Conservation (phyloP, 2,329 filamentous ascomycete species). For the Thyridium curvatum region DNA sequence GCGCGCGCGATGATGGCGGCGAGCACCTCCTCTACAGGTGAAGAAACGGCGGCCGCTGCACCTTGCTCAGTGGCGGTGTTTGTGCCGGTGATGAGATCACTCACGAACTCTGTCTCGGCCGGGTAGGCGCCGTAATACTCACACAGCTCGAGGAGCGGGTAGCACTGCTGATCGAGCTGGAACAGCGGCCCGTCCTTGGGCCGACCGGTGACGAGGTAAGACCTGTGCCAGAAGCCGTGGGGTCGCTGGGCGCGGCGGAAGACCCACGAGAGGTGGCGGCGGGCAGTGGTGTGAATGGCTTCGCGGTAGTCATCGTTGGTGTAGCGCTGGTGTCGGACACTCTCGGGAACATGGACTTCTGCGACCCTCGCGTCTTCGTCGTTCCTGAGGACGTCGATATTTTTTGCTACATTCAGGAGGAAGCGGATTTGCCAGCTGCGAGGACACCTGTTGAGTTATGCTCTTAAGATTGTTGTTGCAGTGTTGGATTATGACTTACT, state of each 20-base stretch:
- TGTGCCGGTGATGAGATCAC: not conserved
- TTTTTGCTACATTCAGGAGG: slow-evolving; percentile 2
- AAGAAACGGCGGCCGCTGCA: too few relatives aligned
- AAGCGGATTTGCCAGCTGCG: slow-evolving; percentile 11
- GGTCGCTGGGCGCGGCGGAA: slow-evolving; percentile 8
- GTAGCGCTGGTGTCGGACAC: not conserved
- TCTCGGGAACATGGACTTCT: too few relatives aligned
- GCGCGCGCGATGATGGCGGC: slow-evolving; percentile 2
- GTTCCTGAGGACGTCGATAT: slow-evolving; percentile 1
- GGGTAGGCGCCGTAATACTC: slow-evolving; percentile 7
- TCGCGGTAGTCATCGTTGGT: not conserved
- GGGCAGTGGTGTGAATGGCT: not conserved
- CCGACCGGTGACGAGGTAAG: slow-evolving; percentile 11
- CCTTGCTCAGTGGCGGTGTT: too few relatives aligned
- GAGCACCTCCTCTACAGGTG: slow-evolving; percentile 3
- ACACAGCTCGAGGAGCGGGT: slow-evolving; percentile 14
- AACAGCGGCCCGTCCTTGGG: slow-evolving; percentile 12
- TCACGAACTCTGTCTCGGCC: slow-evolving; percentile 2
- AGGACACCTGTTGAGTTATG: not conserved
- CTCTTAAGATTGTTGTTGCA: too few relatives aligned
- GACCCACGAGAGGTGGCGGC: slow-evolving; percentile 10
- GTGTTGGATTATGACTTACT: slow-evolving; percentile 1
- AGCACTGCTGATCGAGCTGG: slow-evolving; percentile 14
- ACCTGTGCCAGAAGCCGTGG: slow-evolving; percentile 11
- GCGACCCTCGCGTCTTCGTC: too few relatives aligned